A percentile compares a stretch with the other conserved stretches of the same genome.
These are phyloP conservation scores for Alternaria ventricosa DNA, from an alignment of 2,329 filamentous ascomycete genomes.

Conservation along the genomic window DNA sequence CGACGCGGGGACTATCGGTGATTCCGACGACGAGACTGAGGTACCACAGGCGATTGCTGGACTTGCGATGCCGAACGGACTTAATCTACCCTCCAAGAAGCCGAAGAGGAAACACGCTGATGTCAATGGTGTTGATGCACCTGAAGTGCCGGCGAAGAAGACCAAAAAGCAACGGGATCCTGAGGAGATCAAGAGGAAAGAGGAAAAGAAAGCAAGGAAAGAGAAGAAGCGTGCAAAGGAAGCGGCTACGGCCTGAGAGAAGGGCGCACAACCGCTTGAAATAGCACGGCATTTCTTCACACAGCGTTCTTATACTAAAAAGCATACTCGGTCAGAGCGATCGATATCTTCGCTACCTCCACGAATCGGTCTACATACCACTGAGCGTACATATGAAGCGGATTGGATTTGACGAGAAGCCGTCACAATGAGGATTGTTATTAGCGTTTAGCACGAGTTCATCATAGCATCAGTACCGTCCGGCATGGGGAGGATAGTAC, in stretches of 20 bases:
- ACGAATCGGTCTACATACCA: background rate
- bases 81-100: constrained; percentile 31
- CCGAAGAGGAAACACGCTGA: constrained; percentile 52
- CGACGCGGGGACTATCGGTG: constrained; percentile 52
- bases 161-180: constrained; percentile 47
- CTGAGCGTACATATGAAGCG: background rate
- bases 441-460: background rate
- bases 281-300: background rate
- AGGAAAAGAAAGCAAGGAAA: constrained; percentile 49
- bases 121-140: constrained; percentile 33
- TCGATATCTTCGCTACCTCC: background rate
- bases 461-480: background rate
- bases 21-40: constrained; percentile 53
- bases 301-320: background rate
- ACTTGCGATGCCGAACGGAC: constrained; percentile 30
- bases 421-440: background rate
- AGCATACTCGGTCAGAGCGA: background rate
- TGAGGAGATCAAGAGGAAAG: constrained; percentile 45
- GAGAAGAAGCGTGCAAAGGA: constrained; percentile 45
- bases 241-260: constrained; percentile 21
- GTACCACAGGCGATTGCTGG: constrained; percentile 37
- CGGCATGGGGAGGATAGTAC: background rate
- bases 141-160: constrained; percentile 47
- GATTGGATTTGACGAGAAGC: background rate
- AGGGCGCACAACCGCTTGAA: background rate